Evolutionary conservation across 2,329 filamentous ascomycete genomes (phyloP), one percentile per base, ranked within the genome.

Genomic region (Tolypocladium inflatum): DNA sequence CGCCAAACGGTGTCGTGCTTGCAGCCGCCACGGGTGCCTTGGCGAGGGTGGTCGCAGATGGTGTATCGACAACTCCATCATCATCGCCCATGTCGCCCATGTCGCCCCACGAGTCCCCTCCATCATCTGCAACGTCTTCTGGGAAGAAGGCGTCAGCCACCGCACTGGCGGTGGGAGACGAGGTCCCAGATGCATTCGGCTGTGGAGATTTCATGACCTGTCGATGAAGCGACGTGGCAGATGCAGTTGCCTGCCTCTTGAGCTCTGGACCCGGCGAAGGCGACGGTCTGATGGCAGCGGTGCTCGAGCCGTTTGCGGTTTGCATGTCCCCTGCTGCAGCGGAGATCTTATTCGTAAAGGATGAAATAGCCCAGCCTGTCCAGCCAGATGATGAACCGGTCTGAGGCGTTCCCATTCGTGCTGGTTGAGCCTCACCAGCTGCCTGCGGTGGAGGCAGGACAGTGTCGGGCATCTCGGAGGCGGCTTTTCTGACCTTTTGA

Each of bases 291-390:
- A 74, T 73, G 23, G 80, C 73, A 15, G 76, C 68, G 0, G 74
- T 67, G 3, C 76, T 67, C 2, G 73, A 70, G 41, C 75, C 75
- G 60, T 80, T 79, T 56, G 78, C 73, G 21, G 80, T 76, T 68
- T 93, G 81, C 62, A 99, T 99, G 58, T 97, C 89, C 21, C 94
- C 94, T 10, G 88, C 88, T 0, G 91, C 91, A 0, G 89, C 76
- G 2, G 90, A 87, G 15, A 97, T 72, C 67, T 96, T 97, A 73
- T 97, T 97, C 2, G 94, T 97, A 70, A 99, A 99, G 1, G 91
- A 97, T 0, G 94, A 97, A 57, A 99, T 97, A 1, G 94, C 94
- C 94, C 94, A 99, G 15, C 94, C 94, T 1, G 94, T 85, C 94
- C 94, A 97, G 21, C 71, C 67, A 6, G 66, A 61, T n/a, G 64